Evolutionary conservation across 352 stramenopile species (phyloP), one percentile per base, ranked within the genome.

Genomic region (Hyphochytrium catenoides): DNA sequence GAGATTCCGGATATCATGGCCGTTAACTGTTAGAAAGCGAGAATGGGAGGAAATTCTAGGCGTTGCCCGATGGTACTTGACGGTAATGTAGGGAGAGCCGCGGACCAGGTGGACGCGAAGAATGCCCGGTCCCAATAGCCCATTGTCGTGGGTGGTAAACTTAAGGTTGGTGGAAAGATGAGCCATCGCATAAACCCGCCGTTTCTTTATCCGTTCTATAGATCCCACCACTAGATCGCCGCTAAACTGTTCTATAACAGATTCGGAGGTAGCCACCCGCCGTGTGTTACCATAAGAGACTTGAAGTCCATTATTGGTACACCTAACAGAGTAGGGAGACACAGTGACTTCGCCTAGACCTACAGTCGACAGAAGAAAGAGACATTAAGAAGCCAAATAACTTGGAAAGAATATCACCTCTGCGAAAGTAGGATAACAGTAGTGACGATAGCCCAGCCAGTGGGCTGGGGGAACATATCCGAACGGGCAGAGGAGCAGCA

Each of bases 211-310:
- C 21, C 63, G 62, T 26, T 72, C 56, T 29, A 61, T 58, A 11
- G 74, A 48, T 29, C n/a, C 65, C 34, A 85, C 59, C 20, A 59
- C 64, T 22, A 58, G 57, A 47, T 87, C 72, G 18, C 57, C 56
- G 26, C 69, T 66, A 36, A 87, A 83, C 42, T 73, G 74, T 46
- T 87, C 72, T 9, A 54, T 64, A 44, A 84, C 51, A 31, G 51
- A 57, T 9, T 35, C 52, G 21, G 44, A 58, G 9, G 52, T 75
- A 8, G 55, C 64, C 22, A 74, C 57, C 16, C 73, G 62, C 2
- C 73, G 63, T 17, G 56, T 56, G 47, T 79, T 66, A 26, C 67
- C 64, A 47, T 87, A 85, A 18, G 65, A 82, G 17, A 87, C 43
- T 12, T 85, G 65, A 2, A 84, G 39, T 15, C 68, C 51, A 44